Evolutionary conservation across 2,329 filamentous ascomycete species (phyloP), one percentile per base, ranked within the genome.

Genomic region (Neonectria neomacrospora): DNA sequence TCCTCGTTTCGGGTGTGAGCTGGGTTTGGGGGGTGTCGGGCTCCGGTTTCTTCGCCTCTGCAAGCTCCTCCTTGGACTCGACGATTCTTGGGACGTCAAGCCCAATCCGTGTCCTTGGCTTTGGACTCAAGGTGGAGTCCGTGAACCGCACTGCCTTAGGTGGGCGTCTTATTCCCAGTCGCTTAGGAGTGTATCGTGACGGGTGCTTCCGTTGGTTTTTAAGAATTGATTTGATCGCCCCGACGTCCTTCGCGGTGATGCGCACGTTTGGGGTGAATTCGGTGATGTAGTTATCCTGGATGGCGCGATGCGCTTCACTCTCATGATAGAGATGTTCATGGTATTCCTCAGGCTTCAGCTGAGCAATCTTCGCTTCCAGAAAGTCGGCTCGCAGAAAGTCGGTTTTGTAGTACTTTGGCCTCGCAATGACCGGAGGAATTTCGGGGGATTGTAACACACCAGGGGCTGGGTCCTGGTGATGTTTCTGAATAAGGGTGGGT

Each of bases 101-200:
- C 20, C 74, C 74, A 28, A 67, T 18, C 32, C 72, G 75, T 3
- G 68, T 72, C 42, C 73, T 70, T 41, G 64, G 71, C 45, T 57
- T 73, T 16, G 74, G 74, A 30, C 67, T 71, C 3, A 68, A 41
- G 1, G 72, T 76, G 18, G 60, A 67, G 12, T 76, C 74, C 7
- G 67, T 71, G 56, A 77, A 77, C 16, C 75, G 74, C 18, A 77
- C 75, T 39, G 59, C 55, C 59, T 74, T 76, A 23, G 73, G 73
- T 23, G 68, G 61, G 20, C 69, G 68, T 18, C 50, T 64, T 62
- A 68, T 67, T 20, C 64, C 61, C 32, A 74, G 67, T 28, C 75
- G 68, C 56, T 75, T 75, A 4, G 75, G 74, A 3, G 67, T 66
- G 12, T 30, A 26, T 51, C 37, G 65, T 2, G 61, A 64, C 11